Evolutionary conservation across 2,329 filamentous ascomycete genomes (phyloP).

Genomic region (Fusarium vanettenii): DNA sequence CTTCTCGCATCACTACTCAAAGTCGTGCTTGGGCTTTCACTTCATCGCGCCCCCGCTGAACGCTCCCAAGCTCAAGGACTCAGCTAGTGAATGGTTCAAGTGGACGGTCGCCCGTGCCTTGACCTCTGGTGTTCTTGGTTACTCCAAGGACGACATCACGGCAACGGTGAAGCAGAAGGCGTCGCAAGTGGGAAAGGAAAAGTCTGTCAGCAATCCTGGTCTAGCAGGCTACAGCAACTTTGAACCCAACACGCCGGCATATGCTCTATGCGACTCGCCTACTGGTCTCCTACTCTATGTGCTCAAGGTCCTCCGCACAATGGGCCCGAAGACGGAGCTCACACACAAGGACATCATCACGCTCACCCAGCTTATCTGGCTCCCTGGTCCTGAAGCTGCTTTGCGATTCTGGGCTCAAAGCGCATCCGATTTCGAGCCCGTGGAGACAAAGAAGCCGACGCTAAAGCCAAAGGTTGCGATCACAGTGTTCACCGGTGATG

Average conservation of each 20-base stretch:
- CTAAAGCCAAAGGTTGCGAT: constrained; percentile 56
- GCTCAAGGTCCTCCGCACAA: constrained; percentile 58
- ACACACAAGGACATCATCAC: constrained; percentile 67
- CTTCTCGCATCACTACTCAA: constrained; percentile 59
- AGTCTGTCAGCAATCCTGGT: constrained; percentile 39
- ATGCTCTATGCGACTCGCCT: constrained; percentile 72
- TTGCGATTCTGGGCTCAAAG: constrained; percentile 67
- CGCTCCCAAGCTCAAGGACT: constrained; percentile 58
- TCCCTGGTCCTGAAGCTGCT: constrained; percentile 72
- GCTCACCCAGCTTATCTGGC: constrained; percentile 71
- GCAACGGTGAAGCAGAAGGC: constrained; percentile 49
- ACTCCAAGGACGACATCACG: constrained; percentile 63
- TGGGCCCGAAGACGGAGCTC: constrained; percentile 56
- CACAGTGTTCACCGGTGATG: constrained; percentile 59
- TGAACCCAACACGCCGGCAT: constrained; percentile 67
- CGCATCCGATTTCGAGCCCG: constrained; percentile 48
- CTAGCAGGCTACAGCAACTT: constrained; percentile 46
- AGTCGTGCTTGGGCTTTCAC: constrained; percentile 69
- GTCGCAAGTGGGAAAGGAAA: constrained; percentile 15
- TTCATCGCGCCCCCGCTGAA: constrained; percentile 68
- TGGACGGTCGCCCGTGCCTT: constrained; percentile 66
- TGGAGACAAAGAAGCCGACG: constrained; percentile 32
- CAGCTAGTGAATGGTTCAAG: constrained; percentile 63
- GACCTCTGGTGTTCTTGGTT: constrained; percentile 64
- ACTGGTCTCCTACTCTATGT: constrained; percentile 68